phyloP scores from a whole-genome alignment of 2,329 filamentous ascomycete species.

The Pseudocercospora fijiensis region DNA sequence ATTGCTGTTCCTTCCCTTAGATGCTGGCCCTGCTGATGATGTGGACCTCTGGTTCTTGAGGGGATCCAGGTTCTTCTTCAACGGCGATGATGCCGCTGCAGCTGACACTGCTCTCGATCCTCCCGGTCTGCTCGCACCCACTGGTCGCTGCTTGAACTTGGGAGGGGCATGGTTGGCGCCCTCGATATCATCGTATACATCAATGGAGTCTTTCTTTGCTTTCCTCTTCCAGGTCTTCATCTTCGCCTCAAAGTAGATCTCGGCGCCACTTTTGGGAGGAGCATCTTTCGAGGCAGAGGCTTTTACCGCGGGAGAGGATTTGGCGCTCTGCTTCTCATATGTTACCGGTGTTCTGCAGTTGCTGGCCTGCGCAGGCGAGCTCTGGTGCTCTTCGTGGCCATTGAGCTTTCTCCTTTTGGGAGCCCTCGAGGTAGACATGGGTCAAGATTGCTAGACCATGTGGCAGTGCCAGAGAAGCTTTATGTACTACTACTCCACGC shows the following conservation, averaged over 20 bases:
- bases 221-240: slow-evolving; percentile 15
- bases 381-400: slow-evolving; percentile 10
- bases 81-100: neutral
- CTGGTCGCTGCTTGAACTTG: neutral
- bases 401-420: slow-evolving; percentile 35
- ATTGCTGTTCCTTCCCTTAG: slow-evolving; percentile 10
- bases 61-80: slow-evolving; percentile 25
- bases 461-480: neutral
- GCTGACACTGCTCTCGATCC: neutral
- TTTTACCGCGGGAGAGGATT: slow-evolving; percentile 17
- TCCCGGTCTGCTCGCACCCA: neutral
- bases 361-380: slow-evolving; percentile 13
- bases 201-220: slow-evolving; percentile 27
- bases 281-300: neutral
- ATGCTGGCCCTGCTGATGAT: slow-evolving; percentile 7
- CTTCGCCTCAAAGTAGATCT: slow-evolving; percentile 12
- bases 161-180: slow-evolving; percentile 36
- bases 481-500: neutral
- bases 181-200: slow-evolving; percentile 48
- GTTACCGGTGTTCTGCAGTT: slow-evolving; percentile 3
- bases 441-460: neutral
- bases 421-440: slow-evolving; percentile 32
- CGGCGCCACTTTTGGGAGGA: slow-evolving; percentile 12
- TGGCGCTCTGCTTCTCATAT: slow-evolving; percentile 8
- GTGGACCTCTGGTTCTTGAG: slow-evolving; percentile 19